Evolutionary conservation across 805 yeast genomes (phyloP), one percentile per base, ranked within the genome.

Genomic region (Ogataea philodendri): DNA sequence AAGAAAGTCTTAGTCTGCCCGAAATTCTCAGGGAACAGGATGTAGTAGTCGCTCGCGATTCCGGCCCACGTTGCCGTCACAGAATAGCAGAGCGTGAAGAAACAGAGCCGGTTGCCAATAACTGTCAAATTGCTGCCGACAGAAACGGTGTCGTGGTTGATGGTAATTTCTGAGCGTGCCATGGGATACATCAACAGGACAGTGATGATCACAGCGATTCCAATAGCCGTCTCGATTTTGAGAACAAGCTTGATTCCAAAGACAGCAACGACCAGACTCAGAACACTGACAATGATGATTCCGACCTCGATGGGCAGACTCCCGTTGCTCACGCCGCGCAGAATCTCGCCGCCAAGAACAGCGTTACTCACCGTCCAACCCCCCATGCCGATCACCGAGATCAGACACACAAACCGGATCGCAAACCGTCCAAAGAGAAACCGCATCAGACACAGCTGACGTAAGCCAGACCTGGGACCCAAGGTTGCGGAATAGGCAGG

Each of bases 281-380:
- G 57, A 2, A 75, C 59, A 9, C 84, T 75, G 38, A 86, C 81
- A 31, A 87, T 78, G 16, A 82, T 59, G 38, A 87, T 81, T 4
- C 95, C 95, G 13, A 78, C 78, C 53, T 78, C 76, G 23, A 85
- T 52, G 2, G 94, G 86, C 1, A 86, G 70, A 42, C 67, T 70
- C 10, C 75, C 84, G 47, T 78, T 62, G 24, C 87, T 78, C 14
- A 87, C 65, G 26, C 82, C 72, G 7, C 76, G 68, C 30, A 87
- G 59, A 41, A 87, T 81, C 60, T 87, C 88, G 13, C 96, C 96
- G 23, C 95, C 95, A 38, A 85, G 79, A 31, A 86, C 93, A 48
- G 84, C 75, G 55, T 85, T 86, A n/a, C 86, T 88, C 22, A 87
- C 80, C n/a, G 90, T 76, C 96, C 96, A 87, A n/a, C 96, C 96